phyloP scores from a whole-genome alignment of 1,139 yeast species.

The Spathaspora sp. region DNA sequence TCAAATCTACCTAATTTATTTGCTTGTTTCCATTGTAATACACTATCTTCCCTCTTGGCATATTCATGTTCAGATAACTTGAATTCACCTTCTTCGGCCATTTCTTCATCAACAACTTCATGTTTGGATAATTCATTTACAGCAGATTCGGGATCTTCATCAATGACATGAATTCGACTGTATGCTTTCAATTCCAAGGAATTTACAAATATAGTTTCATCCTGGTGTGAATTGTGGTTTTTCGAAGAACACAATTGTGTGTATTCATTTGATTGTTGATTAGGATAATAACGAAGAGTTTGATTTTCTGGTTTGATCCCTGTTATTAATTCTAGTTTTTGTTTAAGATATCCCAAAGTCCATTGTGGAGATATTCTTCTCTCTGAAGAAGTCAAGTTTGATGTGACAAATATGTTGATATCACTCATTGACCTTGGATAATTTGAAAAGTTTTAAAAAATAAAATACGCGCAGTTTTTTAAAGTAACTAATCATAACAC shows the following conservation, averaged over 20 bases:
- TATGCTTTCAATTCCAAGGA: conserved; percentile 31
- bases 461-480: no score
- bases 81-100: conserved; percentile 40
- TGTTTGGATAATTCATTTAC: conserved; percentile 32
- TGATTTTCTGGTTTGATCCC: conserved; percentile 73
- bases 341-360: conserved; percentile 55
- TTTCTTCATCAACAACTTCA: conserved; percentile 26
- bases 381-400: conserved; percentile 69
- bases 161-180: conserved; percentile 54
- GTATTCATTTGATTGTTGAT: conserved; percentile 39
- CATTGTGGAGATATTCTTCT: conserved; percentile 66
- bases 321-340: conserved; percentile 66
- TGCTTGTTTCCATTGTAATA: conserved; percentile 71
- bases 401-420: conserved; percentile 58
- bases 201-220: conserved; percentile 15
- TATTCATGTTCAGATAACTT: conserved; percentile 69
- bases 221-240: conserved; percentile 18
- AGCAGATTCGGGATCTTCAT: conserved; percentile 52
- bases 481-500: no score
- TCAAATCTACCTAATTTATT: conserved; percentile 72
- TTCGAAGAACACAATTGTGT: conserved; percentile 19
- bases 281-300: conserved; percentile 48
- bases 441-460: no score
- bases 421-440: conserved; percentile 33
- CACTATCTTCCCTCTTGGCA: conserved; percentile 58